These are phyloP conservation scores for Gymnopus androsaceus DNA, from an alignment of 1,284 basidiomycete species.

Conservation along the genomic window DNA sequence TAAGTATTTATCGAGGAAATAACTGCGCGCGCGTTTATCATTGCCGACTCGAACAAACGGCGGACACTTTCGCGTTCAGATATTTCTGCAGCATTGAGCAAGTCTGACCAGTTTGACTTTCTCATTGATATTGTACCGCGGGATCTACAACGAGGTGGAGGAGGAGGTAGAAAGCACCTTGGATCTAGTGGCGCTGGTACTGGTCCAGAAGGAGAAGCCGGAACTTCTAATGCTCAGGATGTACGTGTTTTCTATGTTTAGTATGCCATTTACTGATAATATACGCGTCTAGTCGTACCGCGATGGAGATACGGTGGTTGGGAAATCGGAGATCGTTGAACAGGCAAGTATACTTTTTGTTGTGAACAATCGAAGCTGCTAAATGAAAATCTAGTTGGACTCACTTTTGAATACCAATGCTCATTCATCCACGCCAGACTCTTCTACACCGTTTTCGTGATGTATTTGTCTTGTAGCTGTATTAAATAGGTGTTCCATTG, in stretches of 20 bases:
- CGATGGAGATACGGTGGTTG: neutral
- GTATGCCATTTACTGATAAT: neutral
- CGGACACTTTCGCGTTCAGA: conserved; percentile 89
- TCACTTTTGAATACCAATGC: conserved; percentile 4
- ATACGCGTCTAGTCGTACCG: neutral
- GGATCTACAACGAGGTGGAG: conserved; percentile 50
- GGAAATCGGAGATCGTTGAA: conserved; percentile 11
- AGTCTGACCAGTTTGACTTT: conserved; percentile 93
- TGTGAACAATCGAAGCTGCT: no score
- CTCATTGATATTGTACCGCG: conserved; percentile 90
- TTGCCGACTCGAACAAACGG: conserved; percentile 91
- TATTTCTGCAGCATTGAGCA: conserved; percentile 86
- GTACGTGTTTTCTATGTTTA: neutral
- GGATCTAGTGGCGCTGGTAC: neutral
- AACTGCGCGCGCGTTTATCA: conserved; percentile 90
- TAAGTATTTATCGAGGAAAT: conserved; percentile 97
- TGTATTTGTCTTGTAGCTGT: no score
- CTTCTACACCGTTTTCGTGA: conserved; percentile 5
- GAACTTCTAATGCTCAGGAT: neutral
- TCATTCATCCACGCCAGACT: conserved; percentile 7
- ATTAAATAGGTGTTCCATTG: no score
- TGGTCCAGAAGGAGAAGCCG: neutral
- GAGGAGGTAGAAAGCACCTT: conserved; percentile 2
- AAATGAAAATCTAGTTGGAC: conserved; percentile 7
- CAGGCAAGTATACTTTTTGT: neutral